Evolutionary conservation across 306 rosid genomes (phyloP), one percentile per base, ranked within the genome.

Genomic region (Vigna unguiculata): DNA sequence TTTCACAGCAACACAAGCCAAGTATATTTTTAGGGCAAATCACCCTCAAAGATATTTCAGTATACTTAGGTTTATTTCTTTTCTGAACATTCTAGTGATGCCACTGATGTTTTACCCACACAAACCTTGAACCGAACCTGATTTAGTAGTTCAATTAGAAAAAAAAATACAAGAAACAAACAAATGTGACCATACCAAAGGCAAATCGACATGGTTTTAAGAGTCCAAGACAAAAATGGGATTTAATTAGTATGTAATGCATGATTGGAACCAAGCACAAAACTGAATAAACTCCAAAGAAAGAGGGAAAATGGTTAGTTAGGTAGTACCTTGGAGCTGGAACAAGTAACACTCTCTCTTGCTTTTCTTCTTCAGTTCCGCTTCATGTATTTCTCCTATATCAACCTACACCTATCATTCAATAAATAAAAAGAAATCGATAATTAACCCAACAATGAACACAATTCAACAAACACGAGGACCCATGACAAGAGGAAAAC

Each of bases 11-110:
- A 36, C 24, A 38, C 40, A 57, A 69, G 36, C 67, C 46, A 72
- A 65, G 61, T 77, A 57, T 53, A 77, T 62, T 49, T 11, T 45
- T 9, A 63, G 5, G 16, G 91, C 91, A 70, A 89, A 85, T 81
- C 86, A 86, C n/a, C 9, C 34, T 55, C 34, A 10, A 22, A 21
- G 15, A 55, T 55, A 11, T 55, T 24, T 32, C 62, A 53, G 6
- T 53, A 40, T 9, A 21, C 62, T 21, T 55, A 2, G 13, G 34
- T 7, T 55, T 11, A 10, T 55, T 55, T 55, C 34, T 4, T 22
- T 4, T 4, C 10, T 4, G 4, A 55, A 21, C 34, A 55, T 2
- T 17, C 1, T 52, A 43, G 58, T 51, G 19, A 22, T 52, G 58
- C n/a, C 4, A 20, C 12, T 21, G 1, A 21, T 21, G 61, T 6